Evolutionary conservation across 768 basidiomycete species (phyloP).

Genomic region (Rubroboletus pulcherrimus): DNA sequence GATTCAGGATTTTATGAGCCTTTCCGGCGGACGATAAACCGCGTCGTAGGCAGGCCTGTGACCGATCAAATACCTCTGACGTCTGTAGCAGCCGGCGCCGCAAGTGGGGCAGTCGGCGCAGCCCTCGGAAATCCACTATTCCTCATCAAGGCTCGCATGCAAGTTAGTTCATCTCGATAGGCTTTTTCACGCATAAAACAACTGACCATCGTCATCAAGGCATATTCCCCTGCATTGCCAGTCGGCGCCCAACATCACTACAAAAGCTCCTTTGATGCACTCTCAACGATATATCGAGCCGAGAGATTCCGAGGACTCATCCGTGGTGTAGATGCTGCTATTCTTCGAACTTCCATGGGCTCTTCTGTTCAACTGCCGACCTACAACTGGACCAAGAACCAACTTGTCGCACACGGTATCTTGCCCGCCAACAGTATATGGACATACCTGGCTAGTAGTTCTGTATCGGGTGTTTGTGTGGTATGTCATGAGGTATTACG

Average conservation of each 20-base stretch:
- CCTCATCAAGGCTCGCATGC: constrained; percentile 97
- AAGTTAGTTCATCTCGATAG: constrained; percentile 41
- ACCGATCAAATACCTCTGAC: constrained; percentile 70
- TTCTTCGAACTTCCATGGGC: constrained; percentile 92
- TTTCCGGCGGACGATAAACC: constrained; percentile 69
- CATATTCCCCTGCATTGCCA: constrained; percentile 91
- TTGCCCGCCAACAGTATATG: constrained; percentile 73
- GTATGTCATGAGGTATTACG: constrained; percentile 44
- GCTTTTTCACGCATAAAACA: background rate
- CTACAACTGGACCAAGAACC: constrained; percentile 89
- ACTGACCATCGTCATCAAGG: constrained; percentile 40
- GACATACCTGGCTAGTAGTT: constrained; percentile 86
- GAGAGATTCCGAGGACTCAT: constrained; percentile 80
- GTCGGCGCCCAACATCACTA: constrained; percentile 95
- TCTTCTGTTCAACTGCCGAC: constrained; percentile 94
- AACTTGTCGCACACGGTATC: constrained; percentile 64
- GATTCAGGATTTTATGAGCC: constrained; percentile 93
- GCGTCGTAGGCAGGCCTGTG: constrained; percentile 56
- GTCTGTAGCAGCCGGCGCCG: constrained; percentile 82
- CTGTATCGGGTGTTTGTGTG: constrained; percentile 88
- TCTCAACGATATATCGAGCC: constrained; percentile 70
- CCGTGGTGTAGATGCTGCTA: constrained; percentile 90
- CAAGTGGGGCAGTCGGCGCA: constrained; percentile 87
- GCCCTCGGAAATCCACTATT: constrained; percentile 87
- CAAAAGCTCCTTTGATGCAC: constrained; percentile 76